Percentiles rank a stretch among this genome's conserved stretches.
Evolutionary conservation across 164 flowering plant genomes (phyloP).

Genomic region (Amborella trichopoda): DNA sequence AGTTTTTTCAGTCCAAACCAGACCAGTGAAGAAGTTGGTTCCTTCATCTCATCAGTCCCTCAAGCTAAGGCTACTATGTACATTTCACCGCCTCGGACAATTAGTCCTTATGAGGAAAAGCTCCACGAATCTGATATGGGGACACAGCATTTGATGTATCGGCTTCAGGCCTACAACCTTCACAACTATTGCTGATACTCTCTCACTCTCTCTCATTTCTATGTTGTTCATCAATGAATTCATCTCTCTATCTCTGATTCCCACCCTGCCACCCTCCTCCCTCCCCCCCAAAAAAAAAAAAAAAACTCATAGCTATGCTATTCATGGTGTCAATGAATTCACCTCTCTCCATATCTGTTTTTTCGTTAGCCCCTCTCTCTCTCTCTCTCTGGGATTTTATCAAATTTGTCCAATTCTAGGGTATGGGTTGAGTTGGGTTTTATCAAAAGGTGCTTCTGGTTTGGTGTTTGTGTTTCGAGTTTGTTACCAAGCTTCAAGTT

Average conservation of each 20-base stretch:
- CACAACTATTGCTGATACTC: conserved; percentile 6
- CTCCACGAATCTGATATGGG: conserved; percentile 30
- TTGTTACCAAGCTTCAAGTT: too few relatives aligned
- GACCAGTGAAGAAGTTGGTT: conserved; percentile 14
- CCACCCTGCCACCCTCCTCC: conserved; percentile 7
- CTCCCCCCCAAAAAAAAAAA: too few relatives aligned
- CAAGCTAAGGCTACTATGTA: conserved; percentile 18
- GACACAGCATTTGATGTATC: conserved; percentile 15
- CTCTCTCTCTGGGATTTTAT: too few relatives aligned
- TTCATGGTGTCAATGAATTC: neutral
- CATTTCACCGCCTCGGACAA: conserved; percentile 22
- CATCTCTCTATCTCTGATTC: conserved; percentile 2
- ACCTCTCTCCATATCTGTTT: too few relatives aligned
- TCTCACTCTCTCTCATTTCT: neutral
- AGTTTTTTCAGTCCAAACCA: conserved; percentile 17
- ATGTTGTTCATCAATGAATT: conserved; percentile 2
- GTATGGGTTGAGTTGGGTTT: too few relatives aligned
- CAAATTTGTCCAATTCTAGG: too few relatives aligned
- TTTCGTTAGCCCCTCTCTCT: too few relatives aligned
- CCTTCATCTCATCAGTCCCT: conserved; percentile 12
- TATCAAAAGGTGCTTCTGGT: too few relatives aligned
- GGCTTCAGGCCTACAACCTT: conserved; percentile 23
- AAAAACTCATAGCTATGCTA: neutral
- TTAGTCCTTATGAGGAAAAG: conserved; percentile 21
- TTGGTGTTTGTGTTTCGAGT: too few relatives aligned